Evolutionary conservation across 2,329 filamentous ascomycete species (phyloP).

Genomic region (Penicillium sp.): DNA sequence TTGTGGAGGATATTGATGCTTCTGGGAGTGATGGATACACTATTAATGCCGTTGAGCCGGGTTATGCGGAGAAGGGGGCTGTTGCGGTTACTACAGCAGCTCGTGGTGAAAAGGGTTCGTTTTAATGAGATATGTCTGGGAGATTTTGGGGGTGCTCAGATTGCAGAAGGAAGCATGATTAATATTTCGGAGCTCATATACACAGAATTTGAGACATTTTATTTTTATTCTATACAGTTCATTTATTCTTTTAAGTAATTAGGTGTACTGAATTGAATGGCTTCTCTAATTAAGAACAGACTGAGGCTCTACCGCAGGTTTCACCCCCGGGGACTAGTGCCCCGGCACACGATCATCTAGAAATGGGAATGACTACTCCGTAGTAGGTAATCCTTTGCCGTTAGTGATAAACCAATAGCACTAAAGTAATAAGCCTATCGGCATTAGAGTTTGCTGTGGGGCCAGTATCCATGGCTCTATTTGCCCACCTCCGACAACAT

Average conservation of each 20-base stretch:
- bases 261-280: no score
- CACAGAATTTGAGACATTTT: neutral
- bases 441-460: no score
- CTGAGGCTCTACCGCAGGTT: no score
- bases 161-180: neutral
- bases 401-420: no score
- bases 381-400: no score
- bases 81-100: neutral
- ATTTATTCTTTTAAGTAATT: neutral
- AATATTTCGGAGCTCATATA: neutral
- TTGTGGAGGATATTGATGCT: constrained; percentile 29
- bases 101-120: neutral
- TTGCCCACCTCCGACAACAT: no score
- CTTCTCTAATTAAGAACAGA: no score
- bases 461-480: no score
- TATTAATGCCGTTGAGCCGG: neutral
- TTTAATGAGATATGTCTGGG: neutral
- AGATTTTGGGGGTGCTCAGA: neutral
- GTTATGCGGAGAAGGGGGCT: neutral
- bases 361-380: no score
- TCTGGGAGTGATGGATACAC: neutral
- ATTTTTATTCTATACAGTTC: neutral
- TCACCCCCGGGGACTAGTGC: no score
- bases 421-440: no score
- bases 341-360: no score